Percentiles rank a stretch among this genome's conserved stretches.
Conservation (phyloP, 2,329 filamentous ascomycete species). For the Ascochyta pisi region DNA sequence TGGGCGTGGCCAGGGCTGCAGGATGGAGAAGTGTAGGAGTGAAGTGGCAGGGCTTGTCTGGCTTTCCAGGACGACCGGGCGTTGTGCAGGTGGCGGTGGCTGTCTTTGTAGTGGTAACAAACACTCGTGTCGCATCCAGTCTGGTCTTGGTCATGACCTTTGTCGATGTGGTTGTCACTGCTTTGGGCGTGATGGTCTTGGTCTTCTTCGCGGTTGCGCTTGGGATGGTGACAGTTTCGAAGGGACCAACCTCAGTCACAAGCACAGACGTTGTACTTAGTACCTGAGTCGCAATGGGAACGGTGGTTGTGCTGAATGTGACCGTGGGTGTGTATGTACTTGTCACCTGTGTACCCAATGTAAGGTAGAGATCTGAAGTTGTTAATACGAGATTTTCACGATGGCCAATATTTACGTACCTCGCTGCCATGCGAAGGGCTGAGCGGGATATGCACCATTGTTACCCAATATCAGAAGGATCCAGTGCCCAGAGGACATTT, state of each 20-base stretch:
- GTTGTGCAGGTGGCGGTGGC: conserved; percentile 49
- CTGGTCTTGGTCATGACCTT: conserved; percentile 38
- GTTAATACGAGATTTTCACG: conserved; percentile 7
- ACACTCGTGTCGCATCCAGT: conserved; percentile 34
- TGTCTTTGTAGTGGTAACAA: conserved; percentile 44
- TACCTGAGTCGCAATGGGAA: conserved; percentile 35
- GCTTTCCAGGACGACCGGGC: conserved; percentile 33
- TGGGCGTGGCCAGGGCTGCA: conserved; percentile 39
- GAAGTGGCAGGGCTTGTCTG: conserved; percentile 47
- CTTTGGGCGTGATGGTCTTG: conserved; percentile 41
- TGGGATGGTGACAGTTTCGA: conserved; percentile 41
- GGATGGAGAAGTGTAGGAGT: conserved; percentile 45
- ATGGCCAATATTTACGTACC: conserved; percentile 42
- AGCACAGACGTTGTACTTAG: conserved; percentile 33
- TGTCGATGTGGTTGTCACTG: conserved; percentile 34
- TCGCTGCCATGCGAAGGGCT: conserved; percentile 55
- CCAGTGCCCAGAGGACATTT: conserved; percentile 55
- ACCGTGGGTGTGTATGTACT: conserved; percentile 43
- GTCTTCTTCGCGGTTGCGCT: conserved; percentile 42
- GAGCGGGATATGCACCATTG: conserved; percentile 48
- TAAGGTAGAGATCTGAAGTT: conserved; percentile 39
- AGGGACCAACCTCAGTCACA: conserved; percentile 36
- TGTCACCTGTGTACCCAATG: conserved; percentile 43
- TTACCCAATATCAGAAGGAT: conserved; percentile 55
- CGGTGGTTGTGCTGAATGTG: conserved; percentile 40